Evolutionary conservation across 108 stramenopile genomes (phyloP), one percentile per base, ranked within the genome.

Genomic region (Bacterosira constricta): DNA sequence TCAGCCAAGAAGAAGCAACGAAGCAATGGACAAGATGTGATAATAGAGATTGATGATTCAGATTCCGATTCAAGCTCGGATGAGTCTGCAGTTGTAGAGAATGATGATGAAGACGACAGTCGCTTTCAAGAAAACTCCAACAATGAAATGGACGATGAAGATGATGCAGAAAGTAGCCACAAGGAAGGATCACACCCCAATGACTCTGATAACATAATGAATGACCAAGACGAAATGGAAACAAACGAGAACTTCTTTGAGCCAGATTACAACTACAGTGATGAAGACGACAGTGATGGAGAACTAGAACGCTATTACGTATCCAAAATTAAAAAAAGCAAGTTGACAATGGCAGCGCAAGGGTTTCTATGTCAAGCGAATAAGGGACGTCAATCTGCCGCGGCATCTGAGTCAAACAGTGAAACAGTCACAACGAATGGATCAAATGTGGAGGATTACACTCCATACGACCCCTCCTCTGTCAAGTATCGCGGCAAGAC

Each of bases 311-410:
- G 25, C 11, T 71, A 51, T 30, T 42, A 71, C 31, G 50, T 34
- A 46, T 37, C 45, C 4, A 55, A 56, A 20, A 66, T 74, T 13
- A 21, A 20, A 27, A 18, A 37, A 35, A 56, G 65, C 30, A 54
- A 32, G 42, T 26, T 74, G 30, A 51, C 23, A 8, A 66, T 74
- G 65, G 73, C 32, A 1, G 38, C 56, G 29, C 73, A 74, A 56
- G 73, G 64, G 10, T 66, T 74, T 66, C 64, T 35, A 49, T 38
- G 18, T 23, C 35, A 59, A 32, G 39, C 66, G 7, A 56, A 26
- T 17, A 11, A 29, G 18, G 13, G 30, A 6, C 4, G 11, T 15
- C 35, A 29, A 17, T 52, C 27, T 21, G 34, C 41, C 9, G 41
- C 41, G 17, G 41, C 12, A 6, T 12, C 31, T 34, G 29, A 34